phyloP scores from a whole-genome alignment of 1,284 basidiomycete species.

The Apiotrichum akiyoshidainum region DNA sequence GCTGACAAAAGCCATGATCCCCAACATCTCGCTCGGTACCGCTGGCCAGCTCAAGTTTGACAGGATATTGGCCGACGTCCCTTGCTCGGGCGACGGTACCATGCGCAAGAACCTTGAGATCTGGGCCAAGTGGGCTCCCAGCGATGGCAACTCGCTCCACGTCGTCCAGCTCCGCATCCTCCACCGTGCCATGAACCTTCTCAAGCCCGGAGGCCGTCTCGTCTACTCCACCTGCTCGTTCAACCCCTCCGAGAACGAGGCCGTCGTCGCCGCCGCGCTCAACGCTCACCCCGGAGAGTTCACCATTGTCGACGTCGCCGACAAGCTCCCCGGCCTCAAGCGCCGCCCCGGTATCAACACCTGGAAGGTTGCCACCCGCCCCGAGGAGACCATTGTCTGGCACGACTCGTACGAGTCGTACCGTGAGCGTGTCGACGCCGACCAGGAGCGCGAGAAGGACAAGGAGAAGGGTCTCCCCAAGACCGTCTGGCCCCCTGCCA shows the following conservation, averaged over 20 bases:
- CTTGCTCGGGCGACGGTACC: conserved; percentile 93
- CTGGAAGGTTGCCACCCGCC: conserved; percentile 63
- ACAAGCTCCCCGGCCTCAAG: conserved; percentile 66
- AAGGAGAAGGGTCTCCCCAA: conserved; percentile 57
- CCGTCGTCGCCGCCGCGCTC: conserved; percentile 84
- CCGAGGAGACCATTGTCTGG: conserved; percentile 27
- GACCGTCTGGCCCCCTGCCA: conserved; percentile 76
- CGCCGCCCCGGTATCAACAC: conserved; percentile 68
- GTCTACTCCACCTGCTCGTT: conserved; percentile 98
- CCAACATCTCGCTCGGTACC: conserved; percentile 59
- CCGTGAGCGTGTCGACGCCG: conserved; percentile 25
- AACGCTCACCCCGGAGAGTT: conserved; percentile 73
- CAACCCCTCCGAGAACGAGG: conserved; percentile 97
- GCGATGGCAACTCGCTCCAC: conserved; percentile 88
- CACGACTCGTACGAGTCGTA: conserved; percentile 41
- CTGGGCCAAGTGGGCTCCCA: conserved; percentile 87
- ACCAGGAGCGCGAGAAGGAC: conserved; percentile 36
- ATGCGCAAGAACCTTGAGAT: conserved; percentile 91
- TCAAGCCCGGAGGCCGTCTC: conserved; percentile 80
- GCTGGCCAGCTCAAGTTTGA: conserved; percentile 71
- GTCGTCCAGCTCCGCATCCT: conserved; percentile 91
- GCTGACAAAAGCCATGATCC: conserved; percentile 61
- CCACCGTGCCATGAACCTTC: conserved; percentile 83
- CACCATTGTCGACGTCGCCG: conserved; percentile 74
- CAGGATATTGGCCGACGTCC: conserved; percentile 93